Conservation (phyloP, 2,329 filamentous ascomycete genomes). For the Magnaporthiopsis rhizophila region DNA sequence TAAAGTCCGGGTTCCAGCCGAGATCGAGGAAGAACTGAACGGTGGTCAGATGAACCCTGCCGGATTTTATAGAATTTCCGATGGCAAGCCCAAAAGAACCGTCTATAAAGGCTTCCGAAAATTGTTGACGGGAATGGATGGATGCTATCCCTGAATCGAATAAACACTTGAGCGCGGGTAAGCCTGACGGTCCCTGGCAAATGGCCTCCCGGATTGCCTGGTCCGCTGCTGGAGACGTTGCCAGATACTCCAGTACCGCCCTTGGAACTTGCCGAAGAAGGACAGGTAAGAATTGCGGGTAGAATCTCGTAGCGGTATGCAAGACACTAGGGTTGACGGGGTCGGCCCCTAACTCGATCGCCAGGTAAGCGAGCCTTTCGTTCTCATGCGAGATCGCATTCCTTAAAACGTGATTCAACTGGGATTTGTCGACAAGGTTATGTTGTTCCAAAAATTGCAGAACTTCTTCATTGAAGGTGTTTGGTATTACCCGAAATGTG, state of each 20-base stretch:
- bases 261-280: too few species aligned
- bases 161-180: background rate
- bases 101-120: accelerated
- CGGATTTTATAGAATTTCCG: background rate
- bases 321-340: too few species aligned
- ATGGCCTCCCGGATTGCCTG: background rate
- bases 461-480: background rate
- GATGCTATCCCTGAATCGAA: background rate
- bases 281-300: too few species aligned
- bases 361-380: too few species aligned
- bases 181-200: background rate
- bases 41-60: background rate
- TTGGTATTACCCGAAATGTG: too few species aligned
- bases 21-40: background rate
- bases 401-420: background rate
- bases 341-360: too few species aligned
- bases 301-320: too few species aligned
- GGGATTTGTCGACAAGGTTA: background rate
- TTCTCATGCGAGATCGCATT: too few species aligned
- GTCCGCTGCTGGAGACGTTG: too few species aligned
- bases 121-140: too few species aligned
- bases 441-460: background rate
- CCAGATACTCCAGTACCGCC: too few species aligned
- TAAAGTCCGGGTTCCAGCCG: background rate
- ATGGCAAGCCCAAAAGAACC: too few species aligned